Evolutionary conservation across 768 basidiomycete genomes (phyloP).

Genomic region (Rhodotorula sphaerocarpa): DNA sequence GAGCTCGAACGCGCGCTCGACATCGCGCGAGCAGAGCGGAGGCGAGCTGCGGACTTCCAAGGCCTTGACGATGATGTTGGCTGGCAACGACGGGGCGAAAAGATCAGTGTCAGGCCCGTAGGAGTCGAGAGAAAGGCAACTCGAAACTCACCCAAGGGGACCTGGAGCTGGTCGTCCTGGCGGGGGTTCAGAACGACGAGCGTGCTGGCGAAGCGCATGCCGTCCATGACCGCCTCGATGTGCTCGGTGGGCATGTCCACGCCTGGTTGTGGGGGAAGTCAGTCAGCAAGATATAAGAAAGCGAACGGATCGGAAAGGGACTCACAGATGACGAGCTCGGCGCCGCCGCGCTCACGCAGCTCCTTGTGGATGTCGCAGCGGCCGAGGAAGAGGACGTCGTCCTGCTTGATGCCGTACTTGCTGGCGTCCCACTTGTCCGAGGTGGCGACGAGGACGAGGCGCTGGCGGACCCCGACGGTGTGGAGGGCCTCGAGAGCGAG

Average conservation of each 20-base stretch:
- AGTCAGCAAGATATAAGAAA: not conserved
- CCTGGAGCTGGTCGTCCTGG: not conserved
- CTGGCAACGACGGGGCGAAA: not conserved
- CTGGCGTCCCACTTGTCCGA: conserved; percentile 10
- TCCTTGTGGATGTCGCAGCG: not conserved
- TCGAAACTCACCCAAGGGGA: conserved; percentile 10
- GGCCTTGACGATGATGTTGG: conserved; percentile 12
- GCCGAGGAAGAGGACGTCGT: not conserved
- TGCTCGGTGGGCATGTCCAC: conserved; percentile 12
- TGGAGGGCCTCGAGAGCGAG: conserved; percentile 13
- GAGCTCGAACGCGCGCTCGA: not conserved
- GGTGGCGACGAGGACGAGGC: conserved; percentile 11
- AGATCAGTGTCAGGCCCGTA: not conserved
- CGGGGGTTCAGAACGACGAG: conserved; percentile 10
- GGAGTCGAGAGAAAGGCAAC: no score
- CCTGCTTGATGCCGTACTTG: conserved; percentile 9
- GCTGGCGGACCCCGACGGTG: not conserved
- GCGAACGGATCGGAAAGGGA: not conserved
- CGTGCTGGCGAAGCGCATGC: conserved; percentile 1
- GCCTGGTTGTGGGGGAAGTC: not conserved
- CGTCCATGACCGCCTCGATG: conserved; percentile 19
- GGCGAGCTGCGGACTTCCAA: not conserved
- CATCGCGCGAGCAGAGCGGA: not conserved
- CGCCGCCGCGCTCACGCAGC: conserved; percentile 14
- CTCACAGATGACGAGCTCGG: conserved; percentile 12